These are phyloP conservation scores for Botrytis pseudocinerea DNA, from an alignment of 2,329 filamentous ascomycete species.

Conservation along the genomic window DNA sequence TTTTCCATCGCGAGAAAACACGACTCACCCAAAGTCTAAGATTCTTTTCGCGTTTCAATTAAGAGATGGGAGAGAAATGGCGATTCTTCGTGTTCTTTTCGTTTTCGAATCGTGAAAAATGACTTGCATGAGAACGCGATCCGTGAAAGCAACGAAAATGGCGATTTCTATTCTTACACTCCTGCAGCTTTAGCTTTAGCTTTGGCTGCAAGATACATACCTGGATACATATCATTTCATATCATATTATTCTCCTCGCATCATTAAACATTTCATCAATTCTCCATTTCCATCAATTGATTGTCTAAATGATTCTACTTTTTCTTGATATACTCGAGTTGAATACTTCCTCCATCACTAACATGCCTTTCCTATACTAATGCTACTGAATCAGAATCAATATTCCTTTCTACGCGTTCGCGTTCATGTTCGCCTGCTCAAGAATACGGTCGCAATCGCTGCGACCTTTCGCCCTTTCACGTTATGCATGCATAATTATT, in stretches of 20 bases:
- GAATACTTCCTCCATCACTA: not conserved
- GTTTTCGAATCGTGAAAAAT: conserved; percentile 1
- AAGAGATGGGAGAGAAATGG: not conserved
- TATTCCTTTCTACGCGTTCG: not conserved
- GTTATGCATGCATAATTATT: conserved; percentile 14
- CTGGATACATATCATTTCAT: not conserved
- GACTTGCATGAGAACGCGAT: not conserved
- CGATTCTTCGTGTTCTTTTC: conserved; percentile 3
- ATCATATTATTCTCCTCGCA: not conserved
- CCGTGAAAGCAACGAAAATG: not conserved
- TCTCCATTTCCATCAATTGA: not conserved
- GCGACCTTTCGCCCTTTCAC: conserved; percentile 8
- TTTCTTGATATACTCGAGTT: not conserved
- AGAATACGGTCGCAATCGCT: not conserved
- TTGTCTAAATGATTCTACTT: not conserved
- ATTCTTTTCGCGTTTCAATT: not conserved
- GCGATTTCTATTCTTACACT: not conserved
- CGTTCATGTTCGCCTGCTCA: not conserved
- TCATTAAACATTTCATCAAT: not conserved
- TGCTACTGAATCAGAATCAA: not conserved
- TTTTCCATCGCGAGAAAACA: conserved; percentile 7
- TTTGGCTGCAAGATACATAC: not conserved
- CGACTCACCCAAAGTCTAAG: not conserved
- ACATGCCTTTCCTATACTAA: not conserved
- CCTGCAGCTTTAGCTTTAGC: not conserved